phyloP scores from a whole-genome alignment of 1,284 basidiomycete genomes.

The Pseudozyma flocculosa region DNA sequence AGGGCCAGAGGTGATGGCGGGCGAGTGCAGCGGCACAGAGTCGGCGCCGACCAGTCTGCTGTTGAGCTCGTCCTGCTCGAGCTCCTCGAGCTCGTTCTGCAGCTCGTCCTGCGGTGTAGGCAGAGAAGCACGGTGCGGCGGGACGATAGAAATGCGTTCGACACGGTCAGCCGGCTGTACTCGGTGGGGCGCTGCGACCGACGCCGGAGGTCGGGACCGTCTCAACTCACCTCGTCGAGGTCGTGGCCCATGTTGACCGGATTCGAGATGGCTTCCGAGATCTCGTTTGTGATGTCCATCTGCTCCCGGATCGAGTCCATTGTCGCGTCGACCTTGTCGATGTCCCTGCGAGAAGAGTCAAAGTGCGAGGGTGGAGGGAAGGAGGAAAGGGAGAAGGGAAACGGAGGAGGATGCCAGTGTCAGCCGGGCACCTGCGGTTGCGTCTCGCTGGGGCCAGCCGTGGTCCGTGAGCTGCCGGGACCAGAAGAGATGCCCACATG shows the following conservation, averaged over 20 bases:
- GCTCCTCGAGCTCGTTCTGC: slow-evolving; percentile 77
- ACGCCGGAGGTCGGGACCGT: not conserved
- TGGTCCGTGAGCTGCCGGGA: not conserved
- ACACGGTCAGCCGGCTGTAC: not conserved
- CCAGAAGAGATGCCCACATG: slow-evolving; percentile 58
- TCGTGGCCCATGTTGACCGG: slow-evolving; percentile 69
- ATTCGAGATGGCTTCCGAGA: slow-evolving; percentile 88
- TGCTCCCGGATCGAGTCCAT: slow-evolving; percentile 91
- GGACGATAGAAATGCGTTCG: not conserved
- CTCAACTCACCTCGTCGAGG: slow-evolving; percentile 69
- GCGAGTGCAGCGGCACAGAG: slow-evolving; percentile 82
- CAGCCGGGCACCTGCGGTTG: not conserved
- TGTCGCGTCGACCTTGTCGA: slow-evolving; percentile 86
- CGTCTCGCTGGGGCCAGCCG: too few relatives aligned
- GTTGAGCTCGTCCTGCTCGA: slow-evolving; percentile 90
- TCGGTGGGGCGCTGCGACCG: not conserved
- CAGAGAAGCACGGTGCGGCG: not conserved
- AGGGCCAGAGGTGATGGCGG: slow-evolving; percentile 28
- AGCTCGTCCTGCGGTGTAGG: slow-evolving; percentile 79
- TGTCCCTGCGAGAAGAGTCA: slow-evolving; percentile 68
- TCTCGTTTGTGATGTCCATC: slow-evolving; percentile 90
- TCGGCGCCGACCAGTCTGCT: slow-evolving; percentile 84
- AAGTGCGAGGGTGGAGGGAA: not conserved
- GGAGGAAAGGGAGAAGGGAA: not conserved
- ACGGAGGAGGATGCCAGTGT: not conserved